Percentiles rank a stretch among this genome's conserved stretches.
Evolutionary conservation across 192 early-diverging fungal species (phyloP).

Genomic region (Endogone sp.): DNA sequence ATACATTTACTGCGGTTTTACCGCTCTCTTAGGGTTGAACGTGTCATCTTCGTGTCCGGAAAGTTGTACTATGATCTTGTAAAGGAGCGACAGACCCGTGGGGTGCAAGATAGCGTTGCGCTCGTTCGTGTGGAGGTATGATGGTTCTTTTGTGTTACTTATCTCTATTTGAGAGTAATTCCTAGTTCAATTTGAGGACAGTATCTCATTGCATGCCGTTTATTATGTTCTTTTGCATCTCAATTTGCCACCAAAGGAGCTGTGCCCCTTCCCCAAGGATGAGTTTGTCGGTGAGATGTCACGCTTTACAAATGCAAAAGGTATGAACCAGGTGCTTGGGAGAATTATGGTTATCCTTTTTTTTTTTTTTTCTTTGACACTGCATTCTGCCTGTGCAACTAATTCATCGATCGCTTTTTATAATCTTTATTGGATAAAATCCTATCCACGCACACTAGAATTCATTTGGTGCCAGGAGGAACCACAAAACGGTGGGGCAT

Average conservation of each 20-base stretch:
- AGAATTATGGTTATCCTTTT: too few species aligned
- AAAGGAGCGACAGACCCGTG: constrained; percentile 66
- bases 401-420: too few species aligned
- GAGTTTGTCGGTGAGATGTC: constrained; percentile 60
- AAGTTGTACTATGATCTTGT: constrained; percentile 92
- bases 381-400: too few species aligned
- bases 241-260: constrained; percentile 49
- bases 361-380: too few species aligned
- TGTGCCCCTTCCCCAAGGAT: constrained; percentile 84
- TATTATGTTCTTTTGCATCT: neutral
- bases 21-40: constrained; percentile 36
- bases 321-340: constrained; percentile 26
- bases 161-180: too few species aligned
- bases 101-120: constrained; percentile 58
- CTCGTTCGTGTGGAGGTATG: constrained; percentile 76
- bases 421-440: too few species aligned
- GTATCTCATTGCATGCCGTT: neutral
- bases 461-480: constrained; percentile 89
- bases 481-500: constrained; percentile 90
- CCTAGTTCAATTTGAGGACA: too few species aligned
- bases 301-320: constrained; percentile 56
- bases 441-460: constrained; percentile 21
- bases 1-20: neutral
- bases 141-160: too few species aligned
- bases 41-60: constrained; percentile 85